phyloP scores from a whole-genome alignment of 352 stramenopile genomes.

The Pythium sukuiense region DNA sequence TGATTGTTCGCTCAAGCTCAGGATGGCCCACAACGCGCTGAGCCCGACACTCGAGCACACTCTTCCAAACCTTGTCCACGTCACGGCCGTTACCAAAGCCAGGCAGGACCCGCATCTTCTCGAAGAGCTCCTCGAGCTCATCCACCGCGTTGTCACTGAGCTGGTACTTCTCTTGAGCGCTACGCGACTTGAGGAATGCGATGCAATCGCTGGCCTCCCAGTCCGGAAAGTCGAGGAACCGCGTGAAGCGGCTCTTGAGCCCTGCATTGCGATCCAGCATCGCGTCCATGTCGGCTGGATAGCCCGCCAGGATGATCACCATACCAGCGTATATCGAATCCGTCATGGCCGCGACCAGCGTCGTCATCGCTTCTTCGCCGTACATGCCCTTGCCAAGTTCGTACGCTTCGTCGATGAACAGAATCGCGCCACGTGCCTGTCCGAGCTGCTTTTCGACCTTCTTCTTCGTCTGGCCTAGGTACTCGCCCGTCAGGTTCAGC shows the following conservation, averaged over 20 bases:
- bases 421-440: conserved; percentile 86
- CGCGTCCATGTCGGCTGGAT: conserved; percentile 83
- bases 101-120: conserved; percentile 40
- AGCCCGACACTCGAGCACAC: conserved; percentile 58
- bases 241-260: conserved; percentile 89
- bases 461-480: conserved; percentile 89
- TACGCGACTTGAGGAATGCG: conserved; percentile 52
- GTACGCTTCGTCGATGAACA: conserved; percentile 95
- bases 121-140: conserved; percentile 38
- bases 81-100: conserved; percentile 78
- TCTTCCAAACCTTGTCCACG: conserved; percentile 67
- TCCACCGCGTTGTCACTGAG: conserved; percentile 32
- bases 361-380: conserved; percentile 89
- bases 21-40: conserved; percentile 47
- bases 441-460: conserved; percentile 87
- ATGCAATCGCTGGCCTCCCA: conserved; percentile 86
- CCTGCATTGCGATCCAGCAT: conserved; percentile 90
- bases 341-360: conserved; percentile 89
- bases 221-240: conserved; percentile 88
- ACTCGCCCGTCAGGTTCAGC: conserved; percentile 85
- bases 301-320: conserved; percentile 91
- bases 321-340: conserved; percentile 77
- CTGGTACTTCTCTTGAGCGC: conserved; percentile 39
- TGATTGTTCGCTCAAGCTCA: conserved; percentile 56
- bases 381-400: conserved; percentile 81